Conservation (phyloP, 1,139 yeast species). For the Hansenula anomala region DNA sequence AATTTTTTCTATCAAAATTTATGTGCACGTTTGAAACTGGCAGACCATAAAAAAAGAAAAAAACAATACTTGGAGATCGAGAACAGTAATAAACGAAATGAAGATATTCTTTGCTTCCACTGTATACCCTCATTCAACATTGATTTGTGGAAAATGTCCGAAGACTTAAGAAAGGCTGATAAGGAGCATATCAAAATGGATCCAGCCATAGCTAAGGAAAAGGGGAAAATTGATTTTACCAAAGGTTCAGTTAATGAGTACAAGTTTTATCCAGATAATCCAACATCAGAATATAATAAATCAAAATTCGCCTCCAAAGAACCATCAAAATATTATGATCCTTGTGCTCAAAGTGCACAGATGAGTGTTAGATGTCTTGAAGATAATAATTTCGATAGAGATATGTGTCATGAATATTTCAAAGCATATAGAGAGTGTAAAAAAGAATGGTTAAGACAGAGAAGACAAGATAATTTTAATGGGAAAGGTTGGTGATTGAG, state of each 20-base stretch:
- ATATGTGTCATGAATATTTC: conserved; percentile 78
- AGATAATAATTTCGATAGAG: conserved; percentile 67
- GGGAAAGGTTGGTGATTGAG: conserved; percentile 20
- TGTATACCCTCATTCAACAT: too few relatives aligned
- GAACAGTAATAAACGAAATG: too few relatives aligned
- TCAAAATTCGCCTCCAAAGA: conserved; percentile 45
- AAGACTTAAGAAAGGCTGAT: conserved; percentile 9
- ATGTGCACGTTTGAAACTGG: too few relatives aligned
- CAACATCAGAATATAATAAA: conserved; percentile 31
- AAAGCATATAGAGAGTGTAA: conserved; percentile 92
- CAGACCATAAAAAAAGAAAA: too few relatives aligned
- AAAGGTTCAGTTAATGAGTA: conserved; percentile 46
- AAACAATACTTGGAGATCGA: too few relatives aligned
- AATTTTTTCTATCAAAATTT: too few relatives aligned
- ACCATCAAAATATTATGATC: conserved; percentile 84
- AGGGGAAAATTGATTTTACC: conserved; percentile 53
- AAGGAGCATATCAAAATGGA: conserved; percentile 15
- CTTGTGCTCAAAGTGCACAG: conserved; percentile 84
- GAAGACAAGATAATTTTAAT: conserved; percentile 30
- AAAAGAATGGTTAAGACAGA: conserved; percentile 59
- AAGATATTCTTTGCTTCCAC: too few relatives aligned
- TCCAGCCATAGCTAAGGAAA: conserved; percentile 37
- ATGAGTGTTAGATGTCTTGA: conserved; percentile 83
- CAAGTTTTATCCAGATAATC: conserved; percentile 80
- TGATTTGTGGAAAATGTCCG: too few relatives aligned